Evolutionary conservation across 2,329 filamentous ascomycete genomes (phyloP), one percentile per base, ranked within the genome.

Genomic region (Moelleriella libera): DNA sequence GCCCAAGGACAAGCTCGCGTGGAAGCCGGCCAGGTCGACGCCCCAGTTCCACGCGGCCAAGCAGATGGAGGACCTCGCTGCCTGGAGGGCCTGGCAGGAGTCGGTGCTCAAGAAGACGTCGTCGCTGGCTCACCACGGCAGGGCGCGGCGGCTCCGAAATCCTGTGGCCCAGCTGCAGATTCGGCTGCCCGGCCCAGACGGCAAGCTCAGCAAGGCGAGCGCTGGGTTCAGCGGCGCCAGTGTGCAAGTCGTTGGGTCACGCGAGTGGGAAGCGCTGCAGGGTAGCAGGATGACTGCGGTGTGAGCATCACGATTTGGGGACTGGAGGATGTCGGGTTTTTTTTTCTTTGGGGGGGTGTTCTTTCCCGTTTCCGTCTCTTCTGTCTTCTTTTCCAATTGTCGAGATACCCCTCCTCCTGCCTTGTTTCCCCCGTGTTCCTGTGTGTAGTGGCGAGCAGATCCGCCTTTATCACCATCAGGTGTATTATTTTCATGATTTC

Each of bases 41-140:
- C 76, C 81, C 4, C 74, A 78, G 58, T 86, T 80, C 63, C 77
- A 82, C 50, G 78, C 80, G 8, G 80, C 80, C 14, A 74, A 70
- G 59, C 75, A 82, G 60, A 72, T 69, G 49, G 82, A 86, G 62
- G 75, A 84, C 52, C 83, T 76, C 56, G 79, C 74, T 29, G 67
- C 71, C 1, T 82, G 78, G 79, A 70, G 68, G 55, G 63, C 65
- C 50, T 82, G 79, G 79, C 69, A 74, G 55, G 66, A 69, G 29
- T 68, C 69, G 6, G 72, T 82, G 34, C 57, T 75, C 9, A 67
- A 69, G 57, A 81, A 80, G 65, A 70, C 69, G 46, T 63, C 68
- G 6, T 59, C 76, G 46, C 50, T 63, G 12, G 53, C 56, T 50
- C 56, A 49, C 30, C 48, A 58, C 45, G 55, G 41, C 55, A 55